phyloP scores from a whole-genome alignment of 495 filamentous ascomycete genomes.

The Hyphodiscus hymeniophilus region DNA sequence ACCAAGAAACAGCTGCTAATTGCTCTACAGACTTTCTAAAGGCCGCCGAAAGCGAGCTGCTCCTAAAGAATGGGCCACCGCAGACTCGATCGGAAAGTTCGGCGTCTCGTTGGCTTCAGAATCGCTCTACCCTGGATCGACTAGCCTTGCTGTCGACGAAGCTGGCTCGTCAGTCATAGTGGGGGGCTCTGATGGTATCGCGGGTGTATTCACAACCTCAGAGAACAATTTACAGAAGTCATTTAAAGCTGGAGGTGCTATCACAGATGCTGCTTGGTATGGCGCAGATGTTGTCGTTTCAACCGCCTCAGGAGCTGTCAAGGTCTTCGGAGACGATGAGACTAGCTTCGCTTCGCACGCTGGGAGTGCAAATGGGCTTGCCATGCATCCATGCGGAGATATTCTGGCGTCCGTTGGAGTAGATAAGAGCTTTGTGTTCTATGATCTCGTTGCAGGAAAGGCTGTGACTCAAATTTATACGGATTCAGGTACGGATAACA shows the following conservation, averaged over 20 bases:
- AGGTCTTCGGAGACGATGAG: conserved; percentile 62
- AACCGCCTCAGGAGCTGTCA: conserved; percentile 68
- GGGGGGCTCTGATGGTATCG: conserved; percentile 68
- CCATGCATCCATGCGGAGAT: conserved; percentile 75
- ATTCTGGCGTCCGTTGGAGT: conserved; percentile 81
- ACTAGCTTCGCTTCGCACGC: conserved; percentile 68
- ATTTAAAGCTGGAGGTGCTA: conserved; percentile 55
- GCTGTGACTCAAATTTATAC: conserved; percentile 70
- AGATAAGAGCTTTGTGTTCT: conserved; percentile 91
- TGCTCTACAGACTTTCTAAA: conserved; percentile 58
- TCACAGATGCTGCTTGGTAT: conserved; percentile 77
- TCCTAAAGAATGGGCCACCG: conserved; percentile 75
- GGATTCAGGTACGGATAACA: conserved; percentile 59
- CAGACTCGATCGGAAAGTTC: conserved; percentile 63
- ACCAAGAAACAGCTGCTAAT: conserved; percentile 4
- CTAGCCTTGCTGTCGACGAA: conserved; percentile 56
- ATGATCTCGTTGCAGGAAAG: conserved; percentile 62
- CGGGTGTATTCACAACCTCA: conserved; percentile 71
- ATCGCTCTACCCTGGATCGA: conserved; percentile 53
- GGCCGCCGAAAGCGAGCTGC: conserved; percentile 79
- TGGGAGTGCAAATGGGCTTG: conserved; percentile 66
- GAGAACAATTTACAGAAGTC: conserved; percentile 59
- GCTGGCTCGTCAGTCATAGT: conserved; percentile 64
- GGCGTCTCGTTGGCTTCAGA: conserved; percentile 52
- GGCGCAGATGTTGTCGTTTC: conserved; percentile 62